A percentile compares a stretch with the other conserved stretches of the same genome.
Evolutionary conservation across 2,329 filamentous ascomycete genomes (phyloP).

Genomic region (Aureobasidium sp.): DNA sequence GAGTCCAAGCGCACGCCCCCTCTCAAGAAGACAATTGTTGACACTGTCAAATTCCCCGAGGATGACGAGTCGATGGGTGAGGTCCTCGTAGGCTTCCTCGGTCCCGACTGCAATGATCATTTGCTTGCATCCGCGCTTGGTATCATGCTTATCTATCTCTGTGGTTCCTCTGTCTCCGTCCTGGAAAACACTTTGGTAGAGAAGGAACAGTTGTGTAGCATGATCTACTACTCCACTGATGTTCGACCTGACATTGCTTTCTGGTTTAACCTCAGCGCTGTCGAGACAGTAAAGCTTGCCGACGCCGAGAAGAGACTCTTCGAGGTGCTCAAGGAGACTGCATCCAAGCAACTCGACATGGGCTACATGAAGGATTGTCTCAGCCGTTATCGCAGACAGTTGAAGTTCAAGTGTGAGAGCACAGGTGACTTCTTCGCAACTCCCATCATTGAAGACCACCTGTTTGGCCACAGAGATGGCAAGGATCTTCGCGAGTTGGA

Average conservation of each 20-base stretch:
- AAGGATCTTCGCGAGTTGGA: constrained; percentile 37
- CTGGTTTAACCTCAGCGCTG: constrained; percentile 77
- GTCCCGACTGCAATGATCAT: constrained; percentile 67
- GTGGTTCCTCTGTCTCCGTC: constrained; percentile 85
- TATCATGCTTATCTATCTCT: constrained; percentile 76
- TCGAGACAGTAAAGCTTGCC: constrained; percentile 76
- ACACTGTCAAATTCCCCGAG: constrained; percentile 86
- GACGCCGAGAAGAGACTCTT: constrained; percentile 82
- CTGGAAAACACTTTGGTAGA: constrained; percentile 90
- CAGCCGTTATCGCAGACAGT: constrained; percentile 68
- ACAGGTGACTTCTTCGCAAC: constrained; percentile 74
- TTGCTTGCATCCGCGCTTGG: constrained; percentile 61
- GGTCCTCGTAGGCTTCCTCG: constrained; percentile 77
- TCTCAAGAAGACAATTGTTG: constrained; percentile 63
- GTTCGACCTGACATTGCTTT: constrained; percentile 75
- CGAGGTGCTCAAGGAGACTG: constrained; percentile 73
- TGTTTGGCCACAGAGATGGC: constrained; percentile 85
- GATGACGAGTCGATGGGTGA: constrained; percentile 93
- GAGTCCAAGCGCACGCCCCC: constrained; percentile 73
- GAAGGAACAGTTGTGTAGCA: constrained; percentile 83
- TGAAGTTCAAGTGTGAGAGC: constrained; percentile 76
- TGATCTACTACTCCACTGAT: constrained; percentile 72
- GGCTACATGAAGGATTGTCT: constrained; percentile 84
- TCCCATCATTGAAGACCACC: constrained; percentile 83
- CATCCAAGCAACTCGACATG: constrained; percentile 77